Conservation (phyloP, 139 green algal species). For the Deuterostichococcus epilithicus region DNA sequence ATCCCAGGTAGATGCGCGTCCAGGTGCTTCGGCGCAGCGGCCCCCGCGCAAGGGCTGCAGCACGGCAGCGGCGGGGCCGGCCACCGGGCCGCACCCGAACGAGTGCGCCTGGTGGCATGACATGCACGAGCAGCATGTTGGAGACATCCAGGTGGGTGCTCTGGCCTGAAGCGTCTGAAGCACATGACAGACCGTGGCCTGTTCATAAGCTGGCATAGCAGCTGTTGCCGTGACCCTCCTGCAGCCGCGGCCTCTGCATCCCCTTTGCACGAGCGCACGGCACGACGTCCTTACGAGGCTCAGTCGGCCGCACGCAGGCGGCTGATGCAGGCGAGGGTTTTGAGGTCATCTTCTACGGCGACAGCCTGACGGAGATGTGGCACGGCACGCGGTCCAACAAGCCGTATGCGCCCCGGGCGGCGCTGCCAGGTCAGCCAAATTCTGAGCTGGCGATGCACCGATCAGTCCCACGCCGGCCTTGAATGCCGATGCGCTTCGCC, state of each 20-base stretch:
- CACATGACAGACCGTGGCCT: not conserved
- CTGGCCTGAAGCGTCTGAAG: too few species aligned
- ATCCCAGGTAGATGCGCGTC: too few species aligned
- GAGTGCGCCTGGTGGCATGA: not conserved
- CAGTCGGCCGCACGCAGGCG: not conserved
- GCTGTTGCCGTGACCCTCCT: too few species aligned
- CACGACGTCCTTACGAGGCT: too few species aligned
- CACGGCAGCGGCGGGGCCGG: not conserved
- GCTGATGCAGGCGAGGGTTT: not conserved
- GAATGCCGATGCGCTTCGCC: too few species aligned
- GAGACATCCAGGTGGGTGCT: not conserved
- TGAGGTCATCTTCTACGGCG: constrained; percentile 10
- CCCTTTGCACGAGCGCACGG: too few species aligned
- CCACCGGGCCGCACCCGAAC: too few species aligned
- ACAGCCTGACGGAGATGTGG: constrained; percentile 4
- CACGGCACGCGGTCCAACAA: not conserved
- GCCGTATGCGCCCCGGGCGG: not conserved
- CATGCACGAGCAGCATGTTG: not conserved
- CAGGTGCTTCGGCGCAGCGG: too few species aligned
- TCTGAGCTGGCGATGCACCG: too few species aligned
- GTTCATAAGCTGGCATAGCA: not conserved
- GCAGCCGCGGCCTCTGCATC: too few species aligned
- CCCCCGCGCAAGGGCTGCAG: too few species aligned
- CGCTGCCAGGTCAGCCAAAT: not conserved
- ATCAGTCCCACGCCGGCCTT: too few species aligned